Evolutionary conservation across 805 yeast genomes (phyloP).

Genomic region (Nakazawaea wyomingensis): DNA sequence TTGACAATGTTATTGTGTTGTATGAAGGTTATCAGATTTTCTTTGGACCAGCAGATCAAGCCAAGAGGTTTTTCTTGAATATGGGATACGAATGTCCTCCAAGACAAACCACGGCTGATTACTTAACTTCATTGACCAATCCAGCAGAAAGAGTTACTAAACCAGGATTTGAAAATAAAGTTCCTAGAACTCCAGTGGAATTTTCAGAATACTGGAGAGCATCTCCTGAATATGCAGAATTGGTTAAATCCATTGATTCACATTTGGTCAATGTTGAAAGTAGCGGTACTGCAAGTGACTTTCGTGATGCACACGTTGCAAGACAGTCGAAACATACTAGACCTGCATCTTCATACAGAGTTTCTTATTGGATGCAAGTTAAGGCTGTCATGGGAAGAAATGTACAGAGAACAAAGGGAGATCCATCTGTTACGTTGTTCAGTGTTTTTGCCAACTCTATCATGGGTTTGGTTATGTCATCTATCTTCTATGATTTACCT

Average conservation of each 20-base stretch:
- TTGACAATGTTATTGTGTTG: constrained; percentile 47
- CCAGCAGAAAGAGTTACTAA: constrained; percentile 24
- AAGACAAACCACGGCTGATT: constrained; percentile 58
- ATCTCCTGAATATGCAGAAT: constrained; percentile 25
- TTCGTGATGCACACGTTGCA: constrained; percentile 26
- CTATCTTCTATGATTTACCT: constrained; percentile 54
- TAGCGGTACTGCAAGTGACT: constrained; percentile 19
- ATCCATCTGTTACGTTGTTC: constrained; percentile 35
- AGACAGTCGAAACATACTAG: constrained; percentile 38
- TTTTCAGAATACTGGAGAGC: constrained; percentile 33
- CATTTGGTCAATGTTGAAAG: constrained; percentile 13
- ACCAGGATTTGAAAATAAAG: constrained; percentile 29
- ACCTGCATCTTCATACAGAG: constrained; percentile 40
- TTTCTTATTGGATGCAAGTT: constrained; percentile 42
- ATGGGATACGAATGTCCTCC: constrained; percentile 55
- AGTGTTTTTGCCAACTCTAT: constrained; percentile 38
- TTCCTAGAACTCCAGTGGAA: constrained; percentile 32
- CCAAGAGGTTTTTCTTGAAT: constrained; percentile 42
- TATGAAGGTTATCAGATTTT: constrained; percentile 55
- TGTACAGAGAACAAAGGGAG: constrained; percentile 38
- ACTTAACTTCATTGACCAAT: constrained; percentile 46
- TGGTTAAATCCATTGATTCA: constrained; percentile 37
- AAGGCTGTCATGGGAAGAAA: constrained; percentile 39
- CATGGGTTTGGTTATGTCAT: constrained; percentile 57
- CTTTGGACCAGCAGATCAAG: constrained; percentile 42